These are phyloP conservation scores for Aspergillus oerlinghausenensis DNA, from an alignment of 2,329 filamentous ascomycete species.

Conservation along the genomic window DNA sequence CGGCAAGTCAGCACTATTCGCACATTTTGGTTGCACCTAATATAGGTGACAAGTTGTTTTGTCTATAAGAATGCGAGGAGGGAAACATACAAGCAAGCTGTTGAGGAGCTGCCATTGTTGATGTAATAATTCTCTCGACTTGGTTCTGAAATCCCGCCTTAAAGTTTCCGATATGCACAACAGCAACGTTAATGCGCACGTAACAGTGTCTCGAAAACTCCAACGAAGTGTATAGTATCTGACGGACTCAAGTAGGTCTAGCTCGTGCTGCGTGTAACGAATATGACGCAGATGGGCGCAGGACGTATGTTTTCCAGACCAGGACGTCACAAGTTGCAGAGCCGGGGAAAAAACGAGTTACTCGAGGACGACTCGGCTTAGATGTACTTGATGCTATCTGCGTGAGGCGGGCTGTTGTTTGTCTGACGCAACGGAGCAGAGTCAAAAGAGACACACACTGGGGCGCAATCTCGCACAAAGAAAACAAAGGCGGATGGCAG, in stretches of 20 bases:
- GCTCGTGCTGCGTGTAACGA: not conserved
- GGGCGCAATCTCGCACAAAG: constrained; percentile 17
- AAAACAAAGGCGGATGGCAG: constrained; percentile 12
- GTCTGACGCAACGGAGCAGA: constrained; percentile 12
- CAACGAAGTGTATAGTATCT: not conserved
- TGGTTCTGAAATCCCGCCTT: constrained; percentile 1
- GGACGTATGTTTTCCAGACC: not conserved
- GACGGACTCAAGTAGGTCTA: not conserved
- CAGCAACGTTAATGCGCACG: not conserved
- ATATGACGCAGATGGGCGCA: not conserved
- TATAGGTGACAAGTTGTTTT: not conserved
- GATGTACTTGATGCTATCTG: not conserved
- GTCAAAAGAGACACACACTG: constrained; percentile 4
- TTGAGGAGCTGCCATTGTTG: constrained; percentile 74
- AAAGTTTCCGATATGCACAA: not conserved
- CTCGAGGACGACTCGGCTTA: not conserved
- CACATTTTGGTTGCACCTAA: not conserved
- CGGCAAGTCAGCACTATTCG: constrained; percentile 24
- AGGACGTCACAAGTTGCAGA: not conserved
- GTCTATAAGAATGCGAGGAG: not conserved
- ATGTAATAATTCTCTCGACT: constrained; percentile 8
- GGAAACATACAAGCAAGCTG: constrained; percentile 75
- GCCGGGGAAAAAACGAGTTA: not conserved
- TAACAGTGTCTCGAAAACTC: not conserved
- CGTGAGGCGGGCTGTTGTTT: constrained; percentile 17